Base-by-base conservation (phyloP, 1,284 basidiomycete species). In the Rhodotorula mucilaginosa region DNA sequence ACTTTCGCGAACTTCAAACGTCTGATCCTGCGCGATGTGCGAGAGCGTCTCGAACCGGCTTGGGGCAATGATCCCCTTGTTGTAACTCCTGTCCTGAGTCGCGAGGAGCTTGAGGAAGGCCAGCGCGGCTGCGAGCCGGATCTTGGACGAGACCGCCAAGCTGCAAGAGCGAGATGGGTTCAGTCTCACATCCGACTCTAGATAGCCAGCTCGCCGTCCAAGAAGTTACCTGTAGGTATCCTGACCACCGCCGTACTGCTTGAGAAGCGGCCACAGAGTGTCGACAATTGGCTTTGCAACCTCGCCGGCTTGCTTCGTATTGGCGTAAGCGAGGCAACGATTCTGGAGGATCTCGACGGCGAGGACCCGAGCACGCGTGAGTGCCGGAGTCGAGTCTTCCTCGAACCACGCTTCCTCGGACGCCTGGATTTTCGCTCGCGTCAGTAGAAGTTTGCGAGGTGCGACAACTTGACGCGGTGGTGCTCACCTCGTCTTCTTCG, bases 51-150 rank as follows among this genome's bases (percentile, higher is more conserved):
- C 71, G 19, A 79, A 56, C 26, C 26, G 54, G 68, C 13, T 67
- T 16, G 21, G 58, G 26, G 26, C 12, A 51, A 70, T 39, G 34
- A 75, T 67, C n/a, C 46, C n/a, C 7, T 57, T 83, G n/a, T 87
- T 85, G 79, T 88, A 95, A 0, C 79, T 79, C 26, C 86, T 83
- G n/a, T 72, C 65, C 0, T 44, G 39, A 26, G 61, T 59, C 8
- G 88, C 85, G 0, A 90, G 88, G 15, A 99, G 83, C 80, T 94
- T 93, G 58, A 97, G 81, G 61, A 98, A 79, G 1, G 90, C 92
- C 15, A 89, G 82, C 0, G 90, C 89, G 0, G 94, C 92, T 77
- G 91, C 88, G 44, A 97, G 81, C 26, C 95, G 87, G 81, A 98
- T 76, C 49, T 84, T 82, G 19, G 80, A 79, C 8, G 76, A 72